phyloP scores from a whole-genome alignment of 139 green algal genomes.

The Closterium sp. region DNA sequence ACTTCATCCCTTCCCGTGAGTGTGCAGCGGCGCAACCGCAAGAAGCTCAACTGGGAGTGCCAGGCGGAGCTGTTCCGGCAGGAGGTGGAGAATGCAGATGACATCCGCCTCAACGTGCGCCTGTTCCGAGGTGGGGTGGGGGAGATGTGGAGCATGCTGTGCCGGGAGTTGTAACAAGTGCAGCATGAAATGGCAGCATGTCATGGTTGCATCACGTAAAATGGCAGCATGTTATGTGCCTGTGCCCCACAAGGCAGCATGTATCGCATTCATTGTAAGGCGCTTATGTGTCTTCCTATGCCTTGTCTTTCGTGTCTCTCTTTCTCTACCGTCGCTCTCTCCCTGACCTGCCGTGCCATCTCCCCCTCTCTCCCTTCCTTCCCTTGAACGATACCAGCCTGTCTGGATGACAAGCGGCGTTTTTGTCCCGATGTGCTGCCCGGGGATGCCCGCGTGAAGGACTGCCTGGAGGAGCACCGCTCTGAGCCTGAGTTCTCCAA shows the following conservation, averaged over 20 bases:
- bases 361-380: too few species aligned
- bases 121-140: background rate
- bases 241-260: too few species aligned
- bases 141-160: too few species aligned
- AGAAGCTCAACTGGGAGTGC: conserved; percentile 64
- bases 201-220: too few species aligned
- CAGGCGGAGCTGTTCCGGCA: conserved; percentile 73
- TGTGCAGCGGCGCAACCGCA: conserved; percentile 52
- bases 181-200: too few species aligned
- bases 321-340: too few species aligned
- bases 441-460: conserved; percentile 65
- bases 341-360: too few species aligned
- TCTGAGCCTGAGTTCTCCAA: conserved; percentile 17
- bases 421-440: conserved; percentile 67
- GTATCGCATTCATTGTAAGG: background rate
- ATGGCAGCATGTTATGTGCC: too few species aligned
- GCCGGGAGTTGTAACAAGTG: too few species aligned
- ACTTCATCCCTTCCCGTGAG: too few species aligned
- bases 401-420: conserved; percentile 67
- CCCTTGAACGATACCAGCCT: conserved; percentile 53
- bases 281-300: too few species aligned
- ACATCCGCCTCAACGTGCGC: conserved; percentile 67
- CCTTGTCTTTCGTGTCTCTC: background rate
- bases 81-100: conserved; percentile 75
- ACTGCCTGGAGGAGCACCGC: conserved; percentile 57